phyloP scores from a whole-genome alignment of 2,329 filamentous ascomycete genomes.

The Scytalidium lignicola region DNA sequence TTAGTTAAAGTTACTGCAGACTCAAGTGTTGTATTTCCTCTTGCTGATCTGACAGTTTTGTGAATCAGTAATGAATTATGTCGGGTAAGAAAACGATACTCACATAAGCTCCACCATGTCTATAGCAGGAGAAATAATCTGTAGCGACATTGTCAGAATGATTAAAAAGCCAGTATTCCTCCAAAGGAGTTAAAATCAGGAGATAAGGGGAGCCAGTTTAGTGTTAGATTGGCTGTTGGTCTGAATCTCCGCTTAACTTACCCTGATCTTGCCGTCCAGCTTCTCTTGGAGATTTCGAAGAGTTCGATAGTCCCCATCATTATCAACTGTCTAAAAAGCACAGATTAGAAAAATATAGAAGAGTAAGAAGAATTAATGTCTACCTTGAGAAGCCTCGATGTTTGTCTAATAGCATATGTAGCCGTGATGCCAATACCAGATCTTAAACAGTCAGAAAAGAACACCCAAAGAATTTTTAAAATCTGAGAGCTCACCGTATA shows the following conservation, averaged over 20 bases:
- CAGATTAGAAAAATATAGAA: constrained; percentile 2
- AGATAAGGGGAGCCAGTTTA: too few relatives aligned
- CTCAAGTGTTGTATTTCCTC: constrained; percentile 76
- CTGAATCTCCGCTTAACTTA: constrained; percentile 29
- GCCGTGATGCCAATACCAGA: constrained; percentile 84
- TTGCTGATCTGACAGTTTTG: constrained; percentile 47
- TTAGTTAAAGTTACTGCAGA: constrained; percentile 81
- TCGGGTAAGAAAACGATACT: constrained; percentile 19
- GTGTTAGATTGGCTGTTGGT: too few relatives aligned
- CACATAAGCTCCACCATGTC: constrained; percentile 89
- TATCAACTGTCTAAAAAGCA: constrained; percentile 55
- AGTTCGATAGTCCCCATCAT: constrained; percentile 62
- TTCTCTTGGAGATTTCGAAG: constrained; percentile 66
- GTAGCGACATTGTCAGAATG: constrained; percentile 3
- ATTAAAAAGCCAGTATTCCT: too few relatives aligned
- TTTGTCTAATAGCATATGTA: constrained; percentile 78
- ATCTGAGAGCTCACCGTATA: constrained; percentile 49
- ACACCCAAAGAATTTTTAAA: neutral
- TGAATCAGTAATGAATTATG: constrained; percentile 28
- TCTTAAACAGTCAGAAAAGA: constrained; percentile 24
- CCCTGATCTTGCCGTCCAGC: constrained; percentile 80
- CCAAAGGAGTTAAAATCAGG: neutral
- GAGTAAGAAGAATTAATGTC: neutral
- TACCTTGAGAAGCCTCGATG: constrained; percentile 68
- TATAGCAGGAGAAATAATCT: constrained; percentile 86